These are phyloP conservation scores for Penicillium paradoxum DNA, from an alignment of 495 filamentous ascomycete genomes.

Conservation along the genomic window DNA sequence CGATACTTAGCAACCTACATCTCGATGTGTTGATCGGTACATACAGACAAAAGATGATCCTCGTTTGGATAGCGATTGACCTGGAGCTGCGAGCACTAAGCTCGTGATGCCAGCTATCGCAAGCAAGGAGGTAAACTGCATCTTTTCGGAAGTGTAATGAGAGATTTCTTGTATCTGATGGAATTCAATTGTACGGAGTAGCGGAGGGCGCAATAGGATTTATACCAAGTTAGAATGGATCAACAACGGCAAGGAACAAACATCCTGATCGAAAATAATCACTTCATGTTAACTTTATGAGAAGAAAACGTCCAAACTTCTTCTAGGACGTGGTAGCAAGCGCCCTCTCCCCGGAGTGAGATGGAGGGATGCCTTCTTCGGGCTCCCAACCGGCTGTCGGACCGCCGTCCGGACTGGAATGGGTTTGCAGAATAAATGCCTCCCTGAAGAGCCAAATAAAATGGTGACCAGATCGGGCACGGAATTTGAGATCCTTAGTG, in stretches of 20 bases:
- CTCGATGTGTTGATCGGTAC: not conserved
- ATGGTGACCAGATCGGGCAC: not conserved
- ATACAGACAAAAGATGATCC: constrained; percentile 3
- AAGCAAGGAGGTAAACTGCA: not conserved
- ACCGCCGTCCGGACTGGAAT: not conserved
- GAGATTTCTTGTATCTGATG: not conserved
- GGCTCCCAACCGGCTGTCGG: not conserved
- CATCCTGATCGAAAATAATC: not conserved
- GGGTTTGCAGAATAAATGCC: not conserved
- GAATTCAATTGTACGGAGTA: too few relatives aligned
- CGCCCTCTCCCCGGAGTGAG: not conserved
- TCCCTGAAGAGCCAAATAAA: not conserved
- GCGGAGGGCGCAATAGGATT: not conserved
- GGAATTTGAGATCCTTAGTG: not conserved
- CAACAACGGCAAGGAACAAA: not conserved
- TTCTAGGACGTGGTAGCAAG: not conserved
- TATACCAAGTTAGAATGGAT: not conserved
- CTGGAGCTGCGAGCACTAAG: not conserved
- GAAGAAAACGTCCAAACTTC: too few relatives aligned
- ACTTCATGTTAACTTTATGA: too few relatives aligned
- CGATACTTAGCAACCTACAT: not conserved
- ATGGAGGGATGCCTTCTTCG: not conserved
- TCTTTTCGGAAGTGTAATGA: not conserved
- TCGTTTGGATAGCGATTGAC: not conserved
- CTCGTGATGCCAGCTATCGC: not conserved